A percentile compares a stretch with the other conserved stretches of the same genome.
phyloP scores from a whole-genome alignment of 2,329 filamentous ascomycete species.

The Colletotrichum sidae region DNA sequence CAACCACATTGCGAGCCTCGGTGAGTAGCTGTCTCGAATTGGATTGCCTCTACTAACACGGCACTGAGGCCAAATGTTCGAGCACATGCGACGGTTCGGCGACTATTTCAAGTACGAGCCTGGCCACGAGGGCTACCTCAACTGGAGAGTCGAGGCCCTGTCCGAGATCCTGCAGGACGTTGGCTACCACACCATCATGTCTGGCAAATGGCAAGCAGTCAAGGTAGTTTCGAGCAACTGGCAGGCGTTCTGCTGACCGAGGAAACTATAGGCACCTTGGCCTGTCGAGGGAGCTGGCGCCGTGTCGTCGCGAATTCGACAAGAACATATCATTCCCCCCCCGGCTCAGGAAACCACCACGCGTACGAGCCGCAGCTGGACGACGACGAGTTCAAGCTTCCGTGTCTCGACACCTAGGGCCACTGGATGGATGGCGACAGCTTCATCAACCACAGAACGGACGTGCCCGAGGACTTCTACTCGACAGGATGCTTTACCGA shows the following conservation, averaged over 20 bases:
- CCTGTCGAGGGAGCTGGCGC: no score
- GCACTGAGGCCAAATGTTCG: conserved; percentile 56
- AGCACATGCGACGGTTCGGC: conserved; percentile 43
- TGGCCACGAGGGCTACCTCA: conserved; percentile 49
- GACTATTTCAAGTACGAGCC: conserved; percentile 37
- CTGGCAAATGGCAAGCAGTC: conserved; percentile 45
- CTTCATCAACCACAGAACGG: no score
- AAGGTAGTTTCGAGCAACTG: not conserved
- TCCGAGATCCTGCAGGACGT: conserved; percentile 44
- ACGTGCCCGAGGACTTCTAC: no score
- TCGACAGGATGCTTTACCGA: no score
- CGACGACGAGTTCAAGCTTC: no score
- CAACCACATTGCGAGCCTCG: no score
- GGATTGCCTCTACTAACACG: not conserved
- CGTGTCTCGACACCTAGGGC: no score
- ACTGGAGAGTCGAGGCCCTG: conserved; percentile 44
- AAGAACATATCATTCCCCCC: no score
- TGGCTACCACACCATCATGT: conserved; percentile 47
- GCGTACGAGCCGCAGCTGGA: no score
- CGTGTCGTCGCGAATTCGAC: no score
- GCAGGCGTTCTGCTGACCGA: not conserved
- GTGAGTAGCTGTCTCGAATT: not conserved
- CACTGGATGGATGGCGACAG: no score
- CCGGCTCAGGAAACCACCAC: no score
- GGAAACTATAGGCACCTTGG: conserved; percentile 48